phyloP scores from a whole-genome alignment of 805 yeast genomes.

The Lipomyces anomalus region DNA sequence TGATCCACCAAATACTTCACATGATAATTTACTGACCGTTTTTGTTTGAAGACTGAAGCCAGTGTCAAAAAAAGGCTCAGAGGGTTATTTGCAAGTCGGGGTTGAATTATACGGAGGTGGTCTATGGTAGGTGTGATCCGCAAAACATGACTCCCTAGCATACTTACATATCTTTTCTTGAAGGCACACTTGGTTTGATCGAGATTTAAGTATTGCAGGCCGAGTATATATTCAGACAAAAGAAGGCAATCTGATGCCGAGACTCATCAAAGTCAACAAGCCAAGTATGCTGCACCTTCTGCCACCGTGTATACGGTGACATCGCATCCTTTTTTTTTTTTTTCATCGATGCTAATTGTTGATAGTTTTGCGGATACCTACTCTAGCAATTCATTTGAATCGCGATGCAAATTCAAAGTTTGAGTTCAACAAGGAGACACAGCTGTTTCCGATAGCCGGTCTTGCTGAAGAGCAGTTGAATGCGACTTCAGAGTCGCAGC shows the following conservation, averaged over 20 bases:
- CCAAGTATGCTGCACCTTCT: constrained; percentile 40
- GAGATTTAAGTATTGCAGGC: constrained; percentile 88
- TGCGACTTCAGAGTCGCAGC: constrained; percentile 23
- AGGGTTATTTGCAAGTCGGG: constrained; percentile 83
- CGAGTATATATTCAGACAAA: constrained; percentile 64
- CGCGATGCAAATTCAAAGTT: constrained; percentile 71
- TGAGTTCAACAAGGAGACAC: constrained; percentile 84
- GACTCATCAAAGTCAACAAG: constrained; percentile 69
- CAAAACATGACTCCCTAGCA: background rate
- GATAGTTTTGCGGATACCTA: constrained; percentile 73
- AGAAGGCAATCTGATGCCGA: constrained; percentile 44
- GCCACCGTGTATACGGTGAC: too few relatives aligned
- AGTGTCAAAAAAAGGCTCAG: constrained; percentile 57
- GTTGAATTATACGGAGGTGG: constrained; percentile 96
- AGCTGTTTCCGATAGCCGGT: constrained; percentile 82
- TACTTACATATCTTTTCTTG: background rate
- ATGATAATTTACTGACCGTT: background rate
- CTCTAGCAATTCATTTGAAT: constrained; percentile 87
- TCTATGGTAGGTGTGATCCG: constrained; percentile 47
- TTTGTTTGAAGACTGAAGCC: constrained; percentile 58
- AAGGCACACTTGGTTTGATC: constrained; percentile 90
- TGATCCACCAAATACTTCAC: constrained; percentile 4
- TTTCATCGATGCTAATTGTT: background rate
- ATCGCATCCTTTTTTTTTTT: too few relatives aligned
- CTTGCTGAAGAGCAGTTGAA: constrained; percentile 39